Evolutionary conservation across 441 rosid genomes (phyloP).

Genomic region (Isatis lusitanica): DNA sequence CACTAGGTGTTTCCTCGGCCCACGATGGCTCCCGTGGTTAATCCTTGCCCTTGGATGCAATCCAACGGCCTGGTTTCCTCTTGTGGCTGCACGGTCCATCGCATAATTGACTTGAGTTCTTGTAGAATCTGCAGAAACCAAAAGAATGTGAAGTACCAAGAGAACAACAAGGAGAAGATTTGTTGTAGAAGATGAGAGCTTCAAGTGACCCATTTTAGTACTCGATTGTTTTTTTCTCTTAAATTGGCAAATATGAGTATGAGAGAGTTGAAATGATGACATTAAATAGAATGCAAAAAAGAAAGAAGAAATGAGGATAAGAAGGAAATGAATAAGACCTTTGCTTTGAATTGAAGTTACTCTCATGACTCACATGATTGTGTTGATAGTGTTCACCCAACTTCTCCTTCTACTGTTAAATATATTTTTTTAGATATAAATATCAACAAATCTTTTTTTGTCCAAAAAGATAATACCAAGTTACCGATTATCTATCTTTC

Average conservation of each 20-base stretch:
- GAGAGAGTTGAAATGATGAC: constrained; percentile 33
- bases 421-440: neutral
- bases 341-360: constrained; percentile 39
- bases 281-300: constrained; percentile 23
- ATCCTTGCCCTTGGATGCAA: constrained; percentile 19
- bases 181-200: constrained; percentile 24
- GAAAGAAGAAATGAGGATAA: constrained; percentile 9
- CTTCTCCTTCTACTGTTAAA: constrained; percentile 7
- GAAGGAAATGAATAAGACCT: constrained; percentile 17
- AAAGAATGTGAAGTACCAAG: constrained; percentile 16
- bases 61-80: constrained; percentile 8
- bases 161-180: constrained; percentile 18
- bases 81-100: constrained; percentile 6
- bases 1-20: constrained; percentile 27
- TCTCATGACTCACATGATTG: constrained; percentile 38
- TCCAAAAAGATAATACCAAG: constrained; percentile 35
- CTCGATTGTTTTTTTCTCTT: neutral
- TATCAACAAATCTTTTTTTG: constrained; percentile 21
- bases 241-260: neutral
- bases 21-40: constrained; percentile 38
- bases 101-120: constrained; percentile 3
- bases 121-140: constrained; percentile 30
- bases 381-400: constrained; percentile 30
- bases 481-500: constrained; percentile 12
- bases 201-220: constrained; percentile 27